Evolutionary conservation across 2,329 filamentous ascomycete species (phyloP).

Genomic region (Hymenoscyphus repandus): DNA sequence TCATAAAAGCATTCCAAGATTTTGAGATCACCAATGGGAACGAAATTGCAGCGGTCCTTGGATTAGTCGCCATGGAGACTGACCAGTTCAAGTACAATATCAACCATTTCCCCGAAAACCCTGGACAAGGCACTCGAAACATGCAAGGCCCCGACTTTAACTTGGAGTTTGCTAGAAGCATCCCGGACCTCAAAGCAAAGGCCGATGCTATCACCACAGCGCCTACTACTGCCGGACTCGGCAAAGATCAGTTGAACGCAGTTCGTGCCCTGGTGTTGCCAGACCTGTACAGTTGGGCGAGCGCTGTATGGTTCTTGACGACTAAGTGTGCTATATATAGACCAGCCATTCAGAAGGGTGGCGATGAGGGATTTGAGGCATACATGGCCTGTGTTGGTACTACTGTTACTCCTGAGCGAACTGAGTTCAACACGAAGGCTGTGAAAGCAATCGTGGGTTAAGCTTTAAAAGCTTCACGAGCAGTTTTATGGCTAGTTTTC

Average conservation of each 20-base stretch:
- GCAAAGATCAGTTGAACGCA: constrained; percentile 35
- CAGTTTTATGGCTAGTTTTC: too few species aligned
- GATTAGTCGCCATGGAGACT: constrained; percentile 56
- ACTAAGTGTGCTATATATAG: constrained; percentile 47
- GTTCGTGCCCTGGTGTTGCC: constrained; percentile 46
- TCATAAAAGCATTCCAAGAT: constrained; percentile 45
- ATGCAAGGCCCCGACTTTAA: constrained; percentile 58
- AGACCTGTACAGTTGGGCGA: constrained; percentile 49
- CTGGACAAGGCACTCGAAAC: constrained; percentile 59
- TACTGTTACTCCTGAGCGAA: constrained; percentile 39
- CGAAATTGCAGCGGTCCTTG: constrained; percentile 55
- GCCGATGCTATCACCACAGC: constrained; percentile 28
- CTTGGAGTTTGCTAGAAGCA: constrained; percentile 45
- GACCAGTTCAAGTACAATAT: constrained; percentile 57
- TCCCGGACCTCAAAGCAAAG: constrained; percentile 38
- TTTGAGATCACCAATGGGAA: constrained; percentile 47
- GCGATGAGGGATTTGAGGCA: constrained; percentile 42
- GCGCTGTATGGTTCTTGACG: constrained; percentile 56
- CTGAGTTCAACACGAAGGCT: constrained; percentile 34
- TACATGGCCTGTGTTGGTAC: constrained; percentile 54
- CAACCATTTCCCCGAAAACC: constrained; percentile 43
- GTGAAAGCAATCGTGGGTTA: not conserved
- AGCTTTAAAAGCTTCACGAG: too few species aligned
- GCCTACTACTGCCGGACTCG: constrained; percentile 27
- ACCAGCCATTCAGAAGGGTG: constrained; percentile 36